Base-by-base conservation (phyloP, 768 basidiomycete species). In the Termitomyces sp. region DNA sequence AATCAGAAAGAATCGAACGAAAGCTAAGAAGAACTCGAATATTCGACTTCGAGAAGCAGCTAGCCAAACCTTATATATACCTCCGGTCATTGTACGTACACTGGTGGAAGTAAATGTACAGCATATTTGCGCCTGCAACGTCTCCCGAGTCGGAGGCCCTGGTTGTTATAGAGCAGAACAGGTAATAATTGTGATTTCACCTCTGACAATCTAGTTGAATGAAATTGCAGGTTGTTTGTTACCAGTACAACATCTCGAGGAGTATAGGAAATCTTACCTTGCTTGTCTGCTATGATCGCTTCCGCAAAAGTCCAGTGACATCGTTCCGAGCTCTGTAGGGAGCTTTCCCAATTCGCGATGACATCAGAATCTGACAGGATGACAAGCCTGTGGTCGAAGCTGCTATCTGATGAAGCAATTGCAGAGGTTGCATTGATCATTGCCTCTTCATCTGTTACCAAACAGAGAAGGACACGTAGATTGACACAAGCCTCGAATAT, bases 281-380 rank as follows among this genome's bases (percentile, higher is more conserved):
- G 62, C 44, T 65, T 68, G 16, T 55, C 64, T 34, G 55, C 49
- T 1, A 66, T 61, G 16, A 67, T 63, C 5, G 26, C 58, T 54
- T 68, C 69, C 14, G 63, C 65, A 55, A 65, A 68, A n/a, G 45
- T 61, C 67, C 66, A 67, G 24, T 64, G 59, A 18, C 56, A 68
- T 10, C 40, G 52, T 22, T 68, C 66, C 18, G 62, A 58, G 7
- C 56, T 53, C 22, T 60, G 51, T 22, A 70, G 39, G 14, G 62
- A 66, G 26, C 56, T 61, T 51, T 69, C 66, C 69, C 68, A 68
- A 34, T 66, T 63, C n/a, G 59, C 63, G 32, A 69, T 32, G 32
- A 60, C 62, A 40, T 70, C 62, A 20, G 61, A 62, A 39, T 69
- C 68, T 14, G 62, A 65, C 18, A 69, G 46, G 14, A 69, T 61